Percentiles rank a stretch among this genome's conserved stretches.
phyloP scores from a whole-genome alignment of 148 eudicot species.

The Selenicereus undatus region DNA sequence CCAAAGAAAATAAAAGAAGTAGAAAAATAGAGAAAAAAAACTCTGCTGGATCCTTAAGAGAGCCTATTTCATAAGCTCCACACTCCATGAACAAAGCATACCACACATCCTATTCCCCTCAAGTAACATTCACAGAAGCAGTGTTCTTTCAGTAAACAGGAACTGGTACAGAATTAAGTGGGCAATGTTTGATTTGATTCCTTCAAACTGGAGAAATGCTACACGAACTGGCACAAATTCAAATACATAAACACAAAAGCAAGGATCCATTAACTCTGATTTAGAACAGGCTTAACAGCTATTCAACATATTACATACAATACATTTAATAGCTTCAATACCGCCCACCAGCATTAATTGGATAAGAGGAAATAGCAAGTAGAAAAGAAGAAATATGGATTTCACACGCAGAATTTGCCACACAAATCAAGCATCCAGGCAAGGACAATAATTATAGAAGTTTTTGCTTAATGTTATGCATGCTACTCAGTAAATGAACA shows the following conservation, averaged over 20 bases:
- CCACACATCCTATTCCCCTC: background rate
- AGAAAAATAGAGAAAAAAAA: background rate
- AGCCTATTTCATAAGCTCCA: background rate
- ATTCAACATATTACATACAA: background rate
- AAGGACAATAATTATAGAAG: too few relatives aligned
- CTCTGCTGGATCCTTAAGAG: background rate
- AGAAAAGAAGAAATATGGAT: background rate
- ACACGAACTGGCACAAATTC: background rate
- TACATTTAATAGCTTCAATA: conserved; percentile 5
- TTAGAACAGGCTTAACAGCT: background rate
- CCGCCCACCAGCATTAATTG: background rate
- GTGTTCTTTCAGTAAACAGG: background rate
- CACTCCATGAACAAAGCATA: background rate
- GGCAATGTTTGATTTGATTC: background rate
- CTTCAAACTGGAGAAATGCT: background rate
- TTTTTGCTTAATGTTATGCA: background rate
- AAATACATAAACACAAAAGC: background rate
- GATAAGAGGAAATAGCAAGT: background rate
- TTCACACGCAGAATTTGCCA: background rate
- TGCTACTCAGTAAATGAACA: background rate
- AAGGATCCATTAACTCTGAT: background rate
- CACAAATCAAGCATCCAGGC: background rate
- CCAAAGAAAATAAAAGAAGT: background rate
- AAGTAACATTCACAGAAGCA: background rate
- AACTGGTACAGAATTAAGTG: background rate